Percentiles rank a stretch among this genome's conserved stretches.
Evolutionary conservation across 306 rosid genomes (phyloP).

Genomic region (Astragalus glycyphyllos): DNA sequence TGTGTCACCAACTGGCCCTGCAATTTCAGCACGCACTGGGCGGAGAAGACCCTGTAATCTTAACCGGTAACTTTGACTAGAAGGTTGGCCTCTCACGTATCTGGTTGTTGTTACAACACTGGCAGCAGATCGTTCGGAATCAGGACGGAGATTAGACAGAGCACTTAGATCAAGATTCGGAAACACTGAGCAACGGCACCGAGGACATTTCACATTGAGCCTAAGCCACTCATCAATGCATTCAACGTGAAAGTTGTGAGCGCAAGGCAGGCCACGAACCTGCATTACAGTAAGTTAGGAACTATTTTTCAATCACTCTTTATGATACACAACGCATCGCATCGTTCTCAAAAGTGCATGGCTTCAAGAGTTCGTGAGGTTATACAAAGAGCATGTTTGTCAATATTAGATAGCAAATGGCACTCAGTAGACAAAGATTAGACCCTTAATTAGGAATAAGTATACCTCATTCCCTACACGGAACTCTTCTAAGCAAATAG

Average conservation of each 20-base stretch:
- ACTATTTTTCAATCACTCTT: slow-evolving; percentile 25
- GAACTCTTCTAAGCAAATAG: slow-evolving; percentile 97
- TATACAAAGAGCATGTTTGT: slow-evolving; percentile 20
- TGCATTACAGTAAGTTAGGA: slow-evolving; percentile 52
- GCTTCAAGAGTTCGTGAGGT: slow-evolving; percentile 7
- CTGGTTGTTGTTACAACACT: slow-evolving; percentile 70
- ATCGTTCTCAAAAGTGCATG: slow-evolving; percentile 8
- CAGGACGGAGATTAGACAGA: slow-evolving; percentile 84
- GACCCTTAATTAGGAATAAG: slow-evolving; percentile 26
- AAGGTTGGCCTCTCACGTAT: slow-evolving; percentile 76
- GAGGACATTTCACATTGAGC: slow-evolving; percentile 96
- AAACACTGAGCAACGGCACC: slow-evolving; percentile 98
- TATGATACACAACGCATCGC: slow-evolving; percentile 24
- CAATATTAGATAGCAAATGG: no score
- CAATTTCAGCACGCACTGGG: slow-evolving; percentile 70
- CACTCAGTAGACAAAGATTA: no score
- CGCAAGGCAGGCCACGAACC: slow-evolving; percentile 99
- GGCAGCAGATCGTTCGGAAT: slow-evolving; percentile 76
- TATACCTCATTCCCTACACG: slow-evolving; percentile 90
- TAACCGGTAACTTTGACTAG: slow-evolving; percentile 85
- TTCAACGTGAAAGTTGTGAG: slow-evolving; percentile 97
- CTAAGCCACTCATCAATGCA: slow-evolving; percentile 99
- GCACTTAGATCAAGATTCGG: slow-evolving; percentile 99
- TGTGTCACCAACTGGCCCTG: slow-evolving; percentile 52
- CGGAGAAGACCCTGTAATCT: slow-evolving; percentile 85